Percentiles rank a stretch among this genome's conserved stretches.
Evolutionary conservation across 768 basidiomycete genomes (phyloP).

Genomic region (Coprinopsis cinerea): DNA sequence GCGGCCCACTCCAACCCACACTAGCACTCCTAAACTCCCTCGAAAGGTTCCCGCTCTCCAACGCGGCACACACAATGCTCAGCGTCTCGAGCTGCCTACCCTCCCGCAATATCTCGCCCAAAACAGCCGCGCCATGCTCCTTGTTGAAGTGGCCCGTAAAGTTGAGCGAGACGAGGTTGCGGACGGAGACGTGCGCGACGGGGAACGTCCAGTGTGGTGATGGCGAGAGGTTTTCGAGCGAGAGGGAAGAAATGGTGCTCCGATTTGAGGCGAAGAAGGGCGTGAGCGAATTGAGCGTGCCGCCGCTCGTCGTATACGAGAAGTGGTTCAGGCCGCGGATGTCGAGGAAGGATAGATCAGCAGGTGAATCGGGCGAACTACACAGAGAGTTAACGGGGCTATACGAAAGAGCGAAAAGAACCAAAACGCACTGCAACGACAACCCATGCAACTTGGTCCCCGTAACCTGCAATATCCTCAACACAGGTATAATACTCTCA

Average conservation of each 20-base stretch:
- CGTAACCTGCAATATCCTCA: constrained; percentile 45
- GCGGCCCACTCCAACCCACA: constrained; percentile 20
- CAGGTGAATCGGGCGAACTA: constrained; percentile 38
- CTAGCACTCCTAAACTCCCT: constrained; percentile 32
- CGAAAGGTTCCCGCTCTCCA: constrained; percentile 46
- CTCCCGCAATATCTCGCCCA: constrained; percentile 53
- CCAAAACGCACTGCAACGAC: constrained; percentile 42
- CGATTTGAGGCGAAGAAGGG: constrained; percentile 50
- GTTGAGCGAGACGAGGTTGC: constrained; percentile 58
- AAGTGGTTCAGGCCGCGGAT: constrained; percentile 57
- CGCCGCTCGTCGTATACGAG: constrained; percentile 43
- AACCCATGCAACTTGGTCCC: constrained; percentile 50
- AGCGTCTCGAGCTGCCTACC: constrained; percentile 63
- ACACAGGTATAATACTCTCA: constrained; percentile 45
- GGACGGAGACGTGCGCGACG: constrained; percentile 43
- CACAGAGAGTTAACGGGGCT: neutral
- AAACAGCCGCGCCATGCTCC: constrained; percentile 15
- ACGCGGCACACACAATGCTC: constrained; percentile 41
- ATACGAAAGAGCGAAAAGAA: neutral
- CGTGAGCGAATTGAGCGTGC: constrained; percentile 31
- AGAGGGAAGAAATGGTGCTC: constrained; percentile 45
- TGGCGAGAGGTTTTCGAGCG: constrained; percentile 48
- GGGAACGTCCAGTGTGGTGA: constrained; percentile 53
- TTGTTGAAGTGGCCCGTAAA: constrained; percentile 48
- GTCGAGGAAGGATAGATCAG: constrained; percentile 41